phyloP scores from a whole-genome alignment of 2,329 filamentous ascomycete genomes.

The Colletotrichum tamarilloi region DNA sequence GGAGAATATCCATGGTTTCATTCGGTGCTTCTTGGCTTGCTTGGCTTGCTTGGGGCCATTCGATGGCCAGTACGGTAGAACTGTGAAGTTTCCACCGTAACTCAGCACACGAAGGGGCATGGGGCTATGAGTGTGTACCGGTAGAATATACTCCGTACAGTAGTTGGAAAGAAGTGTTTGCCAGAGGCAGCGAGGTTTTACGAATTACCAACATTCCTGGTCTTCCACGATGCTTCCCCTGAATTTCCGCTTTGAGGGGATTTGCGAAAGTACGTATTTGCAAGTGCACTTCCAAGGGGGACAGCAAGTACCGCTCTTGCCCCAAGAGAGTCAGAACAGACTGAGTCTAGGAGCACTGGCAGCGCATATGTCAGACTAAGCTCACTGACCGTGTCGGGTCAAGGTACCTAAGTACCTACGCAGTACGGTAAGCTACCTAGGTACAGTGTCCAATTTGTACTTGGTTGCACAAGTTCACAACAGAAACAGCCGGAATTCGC shows the following conservation, averaged over 20 bases:
- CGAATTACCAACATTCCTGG: background rate
- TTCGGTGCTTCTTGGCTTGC: background rate
- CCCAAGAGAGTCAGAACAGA: background rate
- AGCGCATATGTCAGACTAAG: background rate
- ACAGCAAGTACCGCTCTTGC: background rate
- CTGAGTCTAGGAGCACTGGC: background rate
- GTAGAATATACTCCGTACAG: no score
- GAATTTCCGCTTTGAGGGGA: conserved; percentile 9
- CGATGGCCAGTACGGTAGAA: background rate
- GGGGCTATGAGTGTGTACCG: background rate
- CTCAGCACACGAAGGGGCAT: no score
- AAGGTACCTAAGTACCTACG: no score
- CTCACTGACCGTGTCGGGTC: background rate
- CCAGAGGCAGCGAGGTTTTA: background rate
- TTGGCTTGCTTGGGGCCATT: background rate
- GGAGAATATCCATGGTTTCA: background rate
- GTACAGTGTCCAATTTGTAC: background rate
- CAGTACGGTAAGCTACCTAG: background rate
- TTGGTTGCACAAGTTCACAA: background rate
- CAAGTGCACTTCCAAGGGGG: background rate
- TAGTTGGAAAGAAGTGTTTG: background rate
- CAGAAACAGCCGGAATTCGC: background rate
- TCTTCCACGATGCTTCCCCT: conserved; percentile 23
- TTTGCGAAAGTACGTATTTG: background rate
- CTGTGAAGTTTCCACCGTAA: no score